Evolutionary conservation across 2,329 filamentous ascomycete species (phyloP).

Genomic region (Chaetomium globosum): DNA sequence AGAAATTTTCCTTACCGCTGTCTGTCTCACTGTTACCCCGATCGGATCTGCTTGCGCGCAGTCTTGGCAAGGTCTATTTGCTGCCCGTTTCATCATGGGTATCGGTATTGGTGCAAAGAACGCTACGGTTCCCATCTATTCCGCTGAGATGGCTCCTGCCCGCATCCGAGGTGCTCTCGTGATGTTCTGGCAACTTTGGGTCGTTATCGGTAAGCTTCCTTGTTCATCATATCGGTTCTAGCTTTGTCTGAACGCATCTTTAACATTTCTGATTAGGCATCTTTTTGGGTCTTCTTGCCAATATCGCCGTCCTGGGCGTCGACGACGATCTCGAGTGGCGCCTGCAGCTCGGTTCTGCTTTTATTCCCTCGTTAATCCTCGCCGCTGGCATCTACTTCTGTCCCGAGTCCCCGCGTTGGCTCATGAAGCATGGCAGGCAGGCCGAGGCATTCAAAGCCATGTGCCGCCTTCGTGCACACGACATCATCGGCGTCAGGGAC

Average conservation of each 20-base stretch:
- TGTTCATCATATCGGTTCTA: neutral
- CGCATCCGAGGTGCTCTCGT: neutral
- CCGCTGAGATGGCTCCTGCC: neutral
- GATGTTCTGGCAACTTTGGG: neutral
- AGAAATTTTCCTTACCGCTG: neutral
- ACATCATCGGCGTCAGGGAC: neutral
- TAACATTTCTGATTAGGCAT: neutral
- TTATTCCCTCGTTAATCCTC: neutral
- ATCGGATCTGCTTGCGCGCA: neutral
- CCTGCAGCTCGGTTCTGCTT: neutral
- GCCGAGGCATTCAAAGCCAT: neutral
- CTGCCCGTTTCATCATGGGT: neutral
- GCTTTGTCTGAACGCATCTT: neutral
- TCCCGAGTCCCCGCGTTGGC: neutral
- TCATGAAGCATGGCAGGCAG: neutral
- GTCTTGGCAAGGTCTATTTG: neutral
- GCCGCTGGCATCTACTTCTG: neutral
- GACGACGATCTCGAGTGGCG: neutral
- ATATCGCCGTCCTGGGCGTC: neutral
- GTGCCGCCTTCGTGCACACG: neutral
- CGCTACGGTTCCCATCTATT: neutral
- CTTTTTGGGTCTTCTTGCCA: neutral
- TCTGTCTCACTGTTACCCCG: neutral
- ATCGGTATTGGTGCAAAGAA: neutral
- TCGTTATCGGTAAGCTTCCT: neutral